A percentile compares a stretch with the other conserved stretches of the same genome.
These are phyloP conservation scores for Tephrocybe sp. DNA, from an alignment of 768 basidiomycete genomes.

Conservation along the genomic window DNA sequence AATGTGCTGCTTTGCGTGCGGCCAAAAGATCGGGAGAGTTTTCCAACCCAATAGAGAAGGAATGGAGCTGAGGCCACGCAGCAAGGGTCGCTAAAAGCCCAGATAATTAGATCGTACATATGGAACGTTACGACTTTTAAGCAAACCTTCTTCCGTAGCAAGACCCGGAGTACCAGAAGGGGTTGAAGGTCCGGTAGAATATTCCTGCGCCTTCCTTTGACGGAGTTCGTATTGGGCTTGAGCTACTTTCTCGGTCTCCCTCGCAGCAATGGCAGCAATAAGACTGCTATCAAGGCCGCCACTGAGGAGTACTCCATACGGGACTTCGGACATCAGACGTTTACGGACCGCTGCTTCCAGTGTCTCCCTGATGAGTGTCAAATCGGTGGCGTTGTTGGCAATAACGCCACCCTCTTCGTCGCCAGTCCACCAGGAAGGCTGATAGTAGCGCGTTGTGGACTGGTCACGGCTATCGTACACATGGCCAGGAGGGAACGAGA, in stretches of 20 bases:
- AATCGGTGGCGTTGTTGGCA: slow-evolving; percentile 61
- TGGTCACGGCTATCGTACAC: slow-evolving; percentile 85
- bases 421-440: slow-evolving; percentile 87
- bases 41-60: slow-evolving; percentile 94
- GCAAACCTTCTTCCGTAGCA: slow-evolving; percentile 54
- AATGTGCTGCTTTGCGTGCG: slow-evolving; percentile 89
- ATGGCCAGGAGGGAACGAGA: slow-evolving; percentile 96
- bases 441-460: slow-evolving; percentile 80
- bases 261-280: slow-evolving; percentile 91
- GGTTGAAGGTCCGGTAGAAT: slow-evolving; percentile 53
- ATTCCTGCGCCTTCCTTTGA: slow-evolving; percentile 54
- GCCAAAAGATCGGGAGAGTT: slow-evolving; percentile 94
- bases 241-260: slow-evolving; percentile 92
- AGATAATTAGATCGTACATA: background rate
- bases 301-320: slow-evolving; percentile 93
- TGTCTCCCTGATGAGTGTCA: slow-evolving; percentile 69
- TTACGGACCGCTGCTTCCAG: slow-evolving; percentile 93
- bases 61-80: slow-evolving; percentile 95
- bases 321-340: slow-evolving; percentile 96
- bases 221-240: slow-evolving; percentile 74
- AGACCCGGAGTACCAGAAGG: slow-evolving; percentile 33
- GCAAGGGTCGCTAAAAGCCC: slow-evolving; percentile 60
- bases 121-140: background rate
- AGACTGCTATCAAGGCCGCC: slow-evolving; percentile 95
- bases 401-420: slow-evolving; percentile 64